Evolutionary conservation across 1,139 yeast species (phyloP), one percentile per base, ranked within the genome.

Genomic region (Scheffersomyces illinoinensis): DNA sequence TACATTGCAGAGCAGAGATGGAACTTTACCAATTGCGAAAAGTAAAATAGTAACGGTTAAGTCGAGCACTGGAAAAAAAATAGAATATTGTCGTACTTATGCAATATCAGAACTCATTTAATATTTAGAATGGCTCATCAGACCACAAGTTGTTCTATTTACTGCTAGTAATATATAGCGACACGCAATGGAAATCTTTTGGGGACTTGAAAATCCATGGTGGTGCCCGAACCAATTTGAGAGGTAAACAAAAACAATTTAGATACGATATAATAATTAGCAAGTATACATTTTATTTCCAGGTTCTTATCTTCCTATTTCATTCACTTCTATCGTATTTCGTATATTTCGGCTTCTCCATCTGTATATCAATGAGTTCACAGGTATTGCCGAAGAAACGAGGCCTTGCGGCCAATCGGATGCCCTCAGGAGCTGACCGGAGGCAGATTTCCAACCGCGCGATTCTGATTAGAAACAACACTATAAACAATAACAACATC

Each of bases 311-410:
- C 43, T 33, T 33, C 43, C 7, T 5, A 7, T 33, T 33, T 33
- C 17, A 10, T 4, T 33, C 12, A 10, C 43, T 12, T 4, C 12
- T 33, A 24, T 33, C 43, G 10, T 33, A 33, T 33, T 33, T 33
- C 14, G 17, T 12, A 33, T 4, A 10, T 1, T 3, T 33, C 17
- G 43, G 7, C 14, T 33, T 33, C 4, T 8, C 7, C 12, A 33
- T 33, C 43, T 12, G 3, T 33, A 33, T 33, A 33, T 33, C 47
- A 53, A 59, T 62, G 63, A 59, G 54, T 50, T 53, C 65, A 5
- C 64, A 62, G 54, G 58, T 60, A 17, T 62, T 63, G 47, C 67
- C 66, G 55, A 63, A 62, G 58, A 63, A 64, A 50, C 58, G 66
- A 24, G 55, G 54, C 10, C 58, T 52, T 50, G 52, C 24, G 21